Evolutionary conservation across 148 eudicot genomes (phyloP).

Genomic region (Cornus controversa): DNA sequence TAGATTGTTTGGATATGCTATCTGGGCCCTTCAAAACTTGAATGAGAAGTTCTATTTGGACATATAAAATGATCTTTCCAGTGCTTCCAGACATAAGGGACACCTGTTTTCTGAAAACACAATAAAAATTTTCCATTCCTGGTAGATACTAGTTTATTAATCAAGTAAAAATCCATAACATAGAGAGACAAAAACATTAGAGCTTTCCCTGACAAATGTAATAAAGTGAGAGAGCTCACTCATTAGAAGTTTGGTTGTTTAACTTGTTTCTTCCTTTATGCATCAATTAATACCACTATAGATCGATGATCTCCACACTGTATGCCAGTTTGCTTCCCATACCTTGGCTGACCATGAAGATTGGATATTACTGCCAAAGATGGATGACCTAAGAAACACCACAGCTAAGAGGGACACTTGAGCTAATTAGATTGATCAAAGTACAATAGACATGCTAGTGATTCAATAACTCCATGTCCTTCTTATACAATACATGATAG

Average conservation of each 20-base stretch:
- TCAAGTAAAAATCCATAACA: not conserved
- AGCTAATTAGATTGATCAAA: too few relatives aligned
- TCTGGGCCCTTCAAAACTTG: not conserved
- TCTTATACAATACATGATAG: not conserved
- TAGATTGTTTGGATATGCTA: not conserved
- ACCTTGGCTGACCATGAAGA: too few relatives aligned
- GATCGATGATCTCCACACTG: too few relatives aligned
- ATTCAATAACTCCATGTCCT: not conserved
- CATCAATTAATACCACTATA: too few relatives aligned
- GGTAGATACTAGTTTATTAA: not conserved
- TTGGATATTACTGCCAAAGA: too few relatives aligned
- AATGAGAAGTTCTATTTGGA: not conserved
- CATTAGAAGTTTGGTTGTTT: not conserved
- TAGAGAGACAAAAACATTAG: not conserved
- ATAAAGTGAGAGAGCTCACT: not conserved
- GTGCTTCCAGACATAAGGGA: not conserved
- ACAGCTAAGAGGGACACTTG: too few relatives aligned
- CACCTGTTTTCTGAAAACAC: not conserved
- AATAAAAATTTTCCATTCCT: not conserved
- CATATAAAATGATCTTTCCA: not conserved
- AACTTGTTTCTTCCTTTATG: too few relatives aligned
- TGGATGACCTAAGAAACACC: too few relatives aligned
- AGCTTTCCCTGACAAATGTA: not conserved
- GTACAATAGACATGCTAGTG: not conserved
- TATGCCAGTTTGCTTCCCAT: too few relatives aligned